A percentile compares a stretch with the other conserved stretches of the same genome.
These are phyloP conservation scores for Eleusine indica DNA, from an alignment of 176 grass and related monocot genomes.

Conservation along the genomic window DNA sequence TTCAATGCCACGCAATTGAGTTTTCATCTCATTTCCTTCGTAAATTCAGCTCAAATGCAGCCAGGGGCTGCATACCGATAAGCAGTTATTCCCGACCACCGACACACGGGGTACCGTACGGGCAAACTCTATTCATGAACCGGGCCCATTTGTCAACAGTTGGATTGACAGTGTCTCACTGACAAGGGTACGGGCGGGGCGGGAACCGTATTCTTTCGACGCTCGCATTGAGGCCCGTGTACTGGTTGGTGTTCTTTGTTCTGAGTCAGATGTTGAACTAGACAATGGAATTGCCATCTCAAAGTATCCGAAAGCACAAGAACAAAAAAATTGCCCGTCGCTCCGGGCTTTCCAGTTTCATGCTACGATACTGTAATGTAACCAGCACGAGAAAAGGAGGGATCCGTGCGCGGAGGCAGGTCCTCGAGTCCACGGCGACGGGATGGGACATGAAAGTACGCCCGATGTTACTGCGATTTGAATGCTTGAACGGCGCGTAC, in stretches of 20 bases:
- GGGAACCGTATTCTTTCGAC: too few species aligned
- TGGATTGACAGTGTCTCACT: not conserved
- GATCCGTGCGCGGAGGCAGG: too few species aligned
- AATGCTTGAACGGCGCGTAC: not conserved
- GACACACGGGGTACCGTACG: not conserved
- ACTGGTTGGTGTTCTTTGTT: not conserved
- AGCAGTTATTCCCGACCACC: not conserved
- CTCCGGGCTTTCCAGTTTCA: not conserved
- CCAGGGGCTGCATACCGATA: too few species aligned
- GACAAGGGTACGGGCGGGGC: not conserved
- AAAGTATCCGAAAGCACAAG: not conserved
- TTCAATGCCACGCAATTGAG: not conserved
- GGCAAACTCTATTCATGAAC: not conserved
- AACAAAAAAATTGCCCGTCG: not conserved
- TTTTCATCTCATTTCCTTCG: not conserved
- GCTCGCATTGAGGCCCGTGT: too few species aligned
- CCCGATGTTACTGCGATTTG: not conserved
- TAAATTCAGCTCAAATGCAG: too few species aligned
- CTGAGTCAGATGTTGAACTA: not conserved
- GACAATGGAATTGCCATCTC: not conserved
- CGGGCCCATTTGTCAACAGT: not conserved
- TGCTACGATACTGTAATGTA: too few species aligned
- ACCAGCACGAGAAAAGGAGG: too few species aligned
- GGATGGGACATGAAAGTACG: conserved; percentile 8
- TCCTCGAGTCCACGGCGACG: not conserved